Conservation (phyloP, 306 rosid species). For the Malus orientalis region DNA sequence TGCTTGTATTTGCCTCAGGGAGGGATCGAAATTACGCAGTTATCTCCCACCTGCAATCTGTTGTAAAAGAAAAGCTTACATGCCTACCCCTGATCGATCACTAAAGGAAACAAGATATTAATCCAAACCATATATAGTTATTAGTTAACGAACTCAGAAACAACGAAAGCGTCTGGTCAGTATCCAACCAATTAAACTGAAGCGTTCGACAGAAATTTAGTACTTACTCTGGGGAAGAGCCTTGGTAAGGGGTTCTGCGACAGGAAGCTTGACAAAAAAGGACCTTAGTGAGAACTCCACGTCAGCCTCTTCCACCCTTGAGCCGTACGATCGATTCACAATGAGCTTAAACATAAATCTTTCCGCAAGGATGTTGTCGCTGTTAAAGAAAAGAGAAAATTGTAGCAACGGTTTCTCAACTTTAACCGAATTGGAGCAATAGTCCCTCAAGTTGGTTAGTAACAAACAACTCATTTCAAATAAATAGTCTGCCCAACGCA, state of each 20-base stretch:
- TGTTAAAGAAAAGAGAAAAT: conserved; percentile 28
- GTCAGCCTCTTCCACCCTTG: conserved; percentile 52
- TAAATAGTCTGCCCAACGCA: no score
- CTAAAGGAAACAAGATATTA: neutral
- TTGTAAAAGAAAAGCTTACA: neutral
- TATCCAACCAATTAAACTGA: neutral
- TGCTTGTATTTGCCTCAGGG: conserved; percentile 44
- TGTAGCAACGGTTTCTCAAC: no score
- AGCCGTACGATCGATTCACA: conserved; percentile 47
- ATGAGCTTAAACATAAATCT: conserved; percentile 65
- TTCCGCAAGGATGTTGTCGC: conserved; percentile 48
- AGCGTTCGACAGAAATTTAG: conserved; percentile 5
- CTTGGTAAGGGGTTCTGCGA: conserved; percentile 59
- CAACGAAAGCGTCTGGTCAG: neutral
- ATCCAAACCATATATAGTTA: conserved; percentile 7
- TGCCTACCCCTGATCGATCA: neutral
- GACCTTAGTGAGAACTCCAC: conserved; percentile 79
- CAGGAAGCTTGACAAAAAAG: conserved; percentile 63
- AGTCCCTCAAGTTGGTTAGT: no score
- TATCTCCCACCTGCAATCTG: conserved; percentile 82
- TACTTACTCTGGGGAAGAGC: conserved; percentile 54
- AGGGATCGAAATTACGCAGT: conserved; percentile 59
- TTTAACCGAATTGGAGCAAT: no score
- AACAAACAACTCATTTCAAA: no score
- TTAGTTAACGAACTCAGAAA: conserved; percentile 5